Evolutionary conservation across 1,284 basidiomycete species (phyloP).

Genomic region (Ustilago sp.): DNA sequence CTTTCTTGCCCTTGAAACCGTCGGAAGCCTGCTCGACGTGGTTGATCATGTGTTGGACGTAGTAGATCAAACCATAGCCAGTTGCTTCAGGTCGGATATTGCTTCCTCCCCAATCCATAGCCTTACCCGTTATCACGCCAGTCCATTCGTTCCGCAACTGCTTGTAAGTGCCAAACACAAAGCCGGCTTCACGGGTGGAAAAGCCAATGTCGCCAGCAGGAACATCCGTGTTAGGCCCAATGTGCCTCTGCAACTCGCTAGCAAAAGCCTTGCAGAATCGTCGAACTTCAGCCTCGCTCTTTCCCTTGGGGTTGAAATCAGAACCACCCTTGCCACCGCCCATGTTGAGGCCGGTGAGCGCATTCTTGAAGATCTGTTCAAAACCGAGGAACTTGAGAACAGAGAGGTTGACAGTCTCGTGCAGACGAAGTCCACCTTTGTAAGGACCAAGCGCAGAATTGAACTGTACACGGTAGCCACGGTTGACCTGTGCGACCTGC

Average conservation of each 20-base stretch:
- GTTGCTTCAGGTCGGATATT: constrained; percentile 67
- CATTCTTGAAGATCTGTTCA: constrained; percentile 87
- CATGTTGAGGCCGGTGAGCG: constrained; percentile 81
- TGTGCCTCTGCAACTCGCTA: constrained; percentile 59
- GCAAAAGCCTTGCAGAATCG: constrained; percentile 74
- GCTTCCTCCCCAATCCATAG: constrained; percentile 76
- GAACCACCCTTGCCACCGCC: constrained; percentile 76
- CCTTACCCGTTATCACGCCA: constrained; percentile 84
- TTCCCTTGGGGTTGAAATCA: constrained; percentile 86
- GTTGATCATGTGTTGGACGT: constrained; percentile 76
- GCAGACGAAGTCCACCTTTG: constrained; percentile 84
- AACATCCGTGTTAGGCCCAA: constrained; percentile 78
- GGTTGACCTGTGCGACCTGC: constrained; percentile 76
- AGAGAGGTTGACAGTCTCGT: constrained; percentile 84
- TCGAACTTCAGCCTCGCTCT: constrained; percentile 80
- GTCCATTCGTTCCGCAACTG: constrained; percentile 80
- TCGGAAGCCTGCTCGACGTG: constrained; percentile 67
- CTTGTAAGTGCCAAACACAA: constrained; percentile 74
- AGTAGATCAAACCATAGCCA: constrained; percentile 83
- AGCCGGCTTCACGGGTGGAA: constrained; percentile 71
- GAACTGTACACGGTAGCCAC: constrained; percentile 83
- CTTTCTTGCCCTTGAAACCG: constrained; percentile 74
- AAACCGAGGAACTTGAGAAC: constrained; percentile 88
- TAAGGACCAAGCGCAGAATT: constrained; percentile 85
- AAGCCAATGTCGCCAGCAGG: constrained; percentile 82